phyloP scores from a whole-genome alignment of 306 rosid species.

The Lathyrus aphaca region DNA sequence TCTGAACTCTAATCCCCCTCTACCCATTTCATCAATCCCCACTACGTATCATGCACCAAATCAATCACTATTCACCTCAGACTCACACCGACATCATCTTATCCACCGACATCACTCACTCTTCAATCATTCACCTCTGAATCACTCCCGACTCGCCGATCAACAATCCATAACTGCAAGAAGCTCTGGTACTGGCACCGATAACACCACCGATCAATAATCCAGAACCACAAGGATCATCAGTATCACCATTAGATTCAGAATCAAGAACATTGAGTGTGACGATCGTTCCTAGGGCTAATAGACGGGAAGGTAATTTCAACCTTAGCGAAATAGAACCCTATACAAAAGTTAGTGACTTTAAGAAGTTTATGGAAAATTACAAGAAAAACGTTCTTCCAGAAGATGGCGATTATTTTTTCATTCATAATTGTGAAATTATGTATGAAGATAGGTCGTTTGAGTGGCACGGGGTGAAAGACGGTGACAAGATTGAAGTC shows the following conservation, averaged over 20 bases:
- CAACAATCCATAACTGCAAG: neutral
- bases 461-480: constrained; percentile 51
- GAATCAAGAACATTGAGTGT: neutral
- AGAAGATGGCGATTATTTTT: constrained; percentile 50
- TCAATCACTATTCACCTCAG: too few species aligned
- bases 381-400: constrained; percentile 39
- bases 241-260: neutral
- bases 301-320: neutral
- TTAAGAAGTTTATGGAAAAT: neutral
- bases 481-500: constrained; percentile 60
- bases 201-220: neutral
- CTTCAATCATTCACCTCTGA: neutral
- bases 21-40: too few species aligned
- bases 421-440: constrained; percentile 53
- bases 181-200: neutral
- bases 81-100: neutral
- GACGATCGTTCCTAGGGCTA: neutral
- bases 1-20: too few species aligned
- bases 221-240: neutral
- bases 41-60: too few species aligned
- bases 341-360: neutral
- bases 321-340: neutral
- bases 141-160: neutral
- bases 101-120: neutral
- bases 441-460: constrained; percentile 64